Evolutionary conservation across 2,329 filamentous ascomycete genomes (phyloP), one percentile per base, ranked within the genome.

Genomic region (Botrytis elliptica): DNA sequence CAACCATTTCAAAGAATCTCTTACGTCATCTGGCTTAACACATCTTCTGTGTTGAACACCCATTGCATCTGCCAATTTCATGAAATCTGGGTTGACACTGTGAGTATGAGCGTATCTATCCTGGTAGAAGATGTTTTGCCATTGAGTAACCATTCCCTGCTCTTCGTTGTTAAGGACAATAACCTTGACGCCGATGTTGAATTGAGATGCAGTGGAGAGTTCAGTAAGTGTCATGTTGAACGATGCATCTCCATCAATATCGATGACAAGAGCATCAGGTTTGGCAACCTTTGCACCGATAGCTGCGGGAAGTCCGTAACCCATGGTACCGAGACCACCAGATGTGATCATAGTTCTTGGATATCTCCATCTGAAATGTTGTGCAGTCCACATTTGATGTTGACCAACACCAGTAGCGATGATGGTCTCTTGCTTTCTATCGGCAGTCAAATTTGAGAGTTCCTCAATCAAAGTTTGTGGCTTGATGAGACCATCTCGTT

Each of bases 221-320:
- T 99, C 96, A 1, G 95, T 98, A 74, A 98, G 87, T 9, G 96
- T 98, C 96, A 99, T 98, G 87, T 94, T 93, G 86, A 99, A 98
- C 5, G 95, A 98, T n/a, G 95, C 96, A 82, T 98, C 96, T 76
- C 96, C 96, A 82, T 99, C 96, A 80, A 98, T 97, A 83, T 98
- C 95, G 74, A 98, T 90, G 75, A 98, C 95, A 69, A 82, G 77
- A 49, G 77, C 77, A 36, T 82, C 82, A 4, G 91, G 91, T 64
- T 88, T 87, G 29, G 91, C 92, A 68, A 97, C 95, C 87, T 98
- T 98, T 80, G 94, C 95, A 76, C 96, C 96, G 77, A 98, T 98
- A 76, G 96, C 95, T 38, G 95, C 93, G 38, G 96, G 96, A 62
- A 99, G 89, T 81, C 96, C 96, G 84, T 89, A 98, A 74, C 96